Conservation (phyloP, 2,329 filamentous ascomycete genomes). For the Parastagonospora avenae region DNA sequence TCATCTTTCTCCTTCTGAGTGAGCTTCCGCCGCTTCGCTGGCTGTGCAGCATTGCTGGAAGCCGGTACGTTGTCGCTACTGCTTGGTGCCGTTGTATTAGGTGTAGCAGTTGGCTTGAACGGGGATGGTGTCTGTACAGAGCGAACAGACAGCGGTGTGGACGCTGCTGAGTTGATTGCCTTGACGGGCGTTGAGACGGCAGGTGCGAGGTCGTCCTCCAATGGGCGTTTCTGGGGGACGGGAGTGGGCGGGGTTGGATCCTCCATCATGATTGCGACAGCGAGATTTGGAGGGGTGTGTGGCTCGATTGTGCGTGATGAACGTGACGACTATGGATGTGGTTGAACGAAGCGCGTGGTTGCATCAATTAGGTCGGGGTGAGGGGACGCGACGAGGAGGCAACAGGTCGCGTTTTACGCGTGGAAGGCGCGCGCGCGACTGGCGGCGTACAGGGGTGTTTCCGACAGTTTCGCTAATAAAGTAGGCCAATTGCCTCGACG, state of each 20-base stretch:
- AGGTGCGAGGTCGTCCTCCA: slow-evolving; percentile 34
- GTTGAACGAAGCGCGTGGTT: slow-evolving; percentile 9
- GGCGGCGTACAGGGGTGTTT: slow-evolving; percentile 4
- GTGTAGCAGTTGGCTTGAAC: slow-evolving; percentile 12
- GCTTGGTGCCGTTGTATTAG: slow-evolving; percentile 15
- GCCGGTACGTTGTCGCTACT: slow-evolving; percentile 20
- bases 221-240: slow-evolving; percentile 38
- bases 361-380: slow-evolving; percentile 3
- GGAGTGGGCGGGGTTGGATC: slow-evolving; percentile 25
- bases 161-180: slow-evolving; percentile 30
- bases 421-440: slow-evolving; percentile 13
- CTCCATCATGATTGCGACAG: slow-evolving; percentile 30
- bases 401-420: slow-evolving; percentile 33
- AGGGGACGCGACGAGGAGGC: slow-evolving; percentile 31
- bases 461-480: slow-evolving; percentile 10
- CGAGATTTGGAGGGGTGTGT: not conserved
- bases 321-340: not conserved
- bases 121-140: slow-evolving; percentile 43
- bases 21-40: slow-evolving; percentile 51
- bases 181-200: slow-evolving; percentile 36
- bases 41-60: slow-evolving; percentile 24
- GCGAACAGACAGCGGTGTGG: slow-evolving; percentile 38
- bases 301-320: not conserved
- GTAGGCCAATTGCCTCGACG: slow-evolving; percentile 21
- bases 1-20: slow-evolving; percentile 51